These are phyloP conservation scores for Claviceps citrina DNA, from an alignment of 2,329 filamentous ascomycete species.

Conservation along the genomic window DNA sequence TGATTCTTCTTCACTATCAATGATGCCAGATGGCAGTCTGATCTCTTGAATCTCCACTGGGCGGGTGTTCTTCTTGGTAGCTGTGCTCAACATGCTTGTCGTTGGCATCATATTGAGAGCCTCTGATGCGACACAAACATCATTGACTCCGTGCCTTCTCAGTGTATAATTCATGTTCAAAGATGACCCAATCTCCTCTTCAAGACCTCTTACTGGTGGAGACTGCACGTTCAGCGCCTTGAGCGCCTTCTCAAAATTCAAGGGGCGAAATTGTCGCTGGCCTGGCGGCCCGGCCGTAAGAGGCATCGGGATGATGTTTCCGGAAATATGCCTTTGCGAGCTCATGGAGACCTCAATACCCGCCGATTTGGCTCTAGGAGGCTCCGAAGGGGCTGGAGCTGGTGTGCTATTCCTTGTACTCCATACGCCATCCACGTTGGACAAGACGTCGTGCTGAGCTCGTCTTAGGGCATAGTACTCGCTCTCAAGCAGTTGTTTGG, in stretches of 20 bases:
- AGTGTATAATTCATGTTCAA: constrained; percentile 12
- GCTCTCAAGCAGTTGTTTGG: background rate
- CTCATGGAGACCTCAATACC: constrained; percentile 1
- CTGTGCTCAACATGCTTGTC: background rate
- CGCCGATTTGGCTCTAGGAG: constrained; percentile 1
- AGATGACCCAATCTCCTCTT: constrained; percentile 14
- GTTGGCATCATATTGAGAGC: background rate
- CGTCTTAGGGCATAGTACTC: background rate
- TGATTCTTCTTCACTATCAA: background rate
- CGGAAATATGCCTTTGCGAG: constrained; percentile 14
- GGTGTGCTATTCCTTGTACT: constrained; percentile 2
- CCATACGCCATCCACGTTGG: constrained; percentile 2
- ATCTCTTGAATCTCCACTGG: background rate
- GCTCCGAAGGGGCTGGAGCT: background rate
- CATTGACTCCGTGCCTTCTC: constrained; percentile 11
- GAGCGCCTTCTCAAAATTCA: constrained; percentile 25
- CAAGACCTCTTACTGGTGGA: constrained; percentile 1
- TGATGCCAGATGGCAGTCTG: background rate
- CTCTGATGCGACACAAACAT: background rate
- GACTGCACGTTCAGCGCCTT: constrained; percentile 14
- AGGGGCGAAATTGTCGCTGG: constrained; percentile 32
- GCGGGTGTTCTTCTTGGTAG: background rate
- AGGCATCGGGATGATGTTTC: constrained; percentile 31
- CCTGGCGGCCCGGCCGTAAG: constrained; percentile 40
- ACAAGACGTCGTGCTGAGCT: constrained; percentile 1